Conservation (phyloP, 371 early-diverging fungal genomes). For the Dentiscutata heterogama region DNA sequence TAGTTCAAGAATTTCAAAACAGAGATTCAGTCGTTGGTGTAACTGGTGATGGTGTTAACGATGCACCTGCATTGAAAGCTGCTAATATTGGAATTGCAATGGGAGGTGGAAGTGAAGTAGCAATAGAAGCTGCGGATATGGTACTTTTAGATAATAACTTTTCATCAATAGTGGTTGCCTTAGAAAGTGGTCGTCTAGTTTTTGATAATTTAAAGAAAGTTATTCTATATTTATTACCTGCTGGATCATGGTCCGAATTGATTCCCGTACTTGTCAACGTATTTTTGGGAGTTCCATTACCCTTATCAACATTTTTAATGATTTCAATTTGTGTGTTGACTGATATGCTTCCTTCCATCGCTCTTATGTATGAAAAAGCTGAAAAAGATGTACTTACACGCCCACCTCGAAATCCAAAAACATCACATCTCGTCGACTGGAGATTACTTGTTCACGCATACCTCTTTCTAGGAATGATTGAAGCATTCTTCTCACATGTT, state of each 20-base stretch:
- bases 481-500: constrained; percentile 66
- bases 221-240: constrained; percentile 79
- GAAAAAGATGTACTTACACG: constrained; percentile 70
- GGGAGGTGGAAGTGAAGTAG: constrained; percentile 80
- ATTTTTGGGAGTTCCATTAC: constrained; percentile 73
- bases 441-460: constrained; percentile 71
- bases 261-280: constrained; percentile 76
- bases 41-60: constrained; percentile 96
- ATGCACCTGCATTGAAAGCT: constrained; percentile 84
- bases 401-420: constrained; percentile 69
- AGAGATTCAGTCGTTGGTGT: constrained; percentile 79
- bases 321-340: constrained; percentile 64
- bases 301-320: constrained; percentile 72
- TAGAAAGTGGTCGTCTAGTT: constrained; percentile 84
- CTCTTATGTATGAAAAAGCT: constrained; percentile 73
- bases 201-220: constrained; percentile 89
- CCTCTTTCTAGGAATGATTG: constrained; percentile 71
- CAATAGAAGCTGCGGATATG: constrained; percentile 82
- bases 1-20: constrained; percentile 73
- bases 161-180: constrained; percentile 75
- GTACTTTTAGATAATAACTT: constrained; percentile 80
- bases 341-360: constrained; percentile 65
- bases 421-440: constrained; percentile 65
- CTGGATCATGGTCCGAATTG: constrained; percentile 77
- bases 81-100: constrained; percentile 88